Evolutionary conservation across 2,329 filamentous ascomycete genomes (phyloP).

Genomic region (Pseudopyricularia javanii): DNA sequence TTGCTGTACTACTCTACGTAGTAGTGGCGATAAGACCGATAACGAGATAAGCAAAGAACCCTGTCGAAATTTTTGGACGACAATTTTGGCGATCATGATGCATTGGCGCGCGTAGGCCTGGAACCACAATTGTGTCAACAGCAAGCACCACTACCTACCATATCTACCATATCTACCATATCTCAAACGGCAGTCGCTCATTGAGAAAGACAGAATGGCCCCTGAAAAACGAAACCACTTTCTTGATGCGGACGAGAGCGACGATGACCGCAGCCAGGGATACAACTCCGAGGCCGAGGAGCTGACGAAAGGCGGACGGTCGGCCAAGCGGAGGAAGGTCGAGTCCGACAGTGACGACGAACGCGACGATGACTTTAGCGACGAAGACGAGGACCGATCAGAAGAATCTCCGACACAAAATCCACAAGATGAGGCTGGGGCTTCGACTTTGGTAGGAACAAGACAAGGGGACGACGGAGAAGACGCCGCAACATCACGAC

Average conservation of each 20-base stretch:
- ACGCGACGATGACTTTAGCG: slow-evolving; percentile 21
- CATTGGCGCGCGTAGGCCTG: not conserved
- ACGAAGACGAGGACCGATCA: slow-evolving; percentile 14
- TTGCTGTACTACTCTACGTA: not conserved
- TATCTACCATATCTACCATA: not conserved
- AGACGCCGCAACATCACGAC: slow-evolving; percentile 3
- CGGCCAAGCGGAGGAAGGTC: slow-evolving; percentile 52
- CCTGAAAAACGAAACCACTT: slow-evolving; percentile 62
- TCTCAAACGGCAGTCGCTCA: not conserved
- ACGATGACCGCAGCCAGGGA: slow-evolving; percentile 42
- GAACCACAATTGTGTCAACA: not conserved
- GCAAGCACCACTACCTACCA: not conserved
- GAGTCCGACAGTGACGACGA: slow-evolving; percentile 26
- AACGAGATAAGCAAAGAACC: not conserved
- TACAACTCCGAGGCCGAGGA: slow-evolving; percentile 59
- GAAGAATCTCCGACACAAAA: slow-evolving; percentile 13
- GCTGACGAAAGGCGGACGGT: slow-evolving; percentile 50
- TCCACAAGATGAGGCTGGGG: slow-evolving; percentile 16
- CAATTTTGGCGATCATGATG: not conserved
- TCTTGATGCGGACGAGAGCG: slow-evolving; percentile 48
- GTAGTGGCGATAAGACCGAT: not conserved
- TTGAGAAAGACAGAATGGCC: slow-evolving; percentile 35
- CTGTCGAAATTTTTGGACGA: not conserved
- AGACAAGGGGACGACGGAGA: not conserved
- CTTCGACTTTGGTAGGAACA: slow-evolving; percentile 12